Evolutionary conservation across 2,329 filamentous ascomycete genomes (phyloP), one percentile per base, ranked within the genome.

Genomic region (Cytospora mali): DNA sequence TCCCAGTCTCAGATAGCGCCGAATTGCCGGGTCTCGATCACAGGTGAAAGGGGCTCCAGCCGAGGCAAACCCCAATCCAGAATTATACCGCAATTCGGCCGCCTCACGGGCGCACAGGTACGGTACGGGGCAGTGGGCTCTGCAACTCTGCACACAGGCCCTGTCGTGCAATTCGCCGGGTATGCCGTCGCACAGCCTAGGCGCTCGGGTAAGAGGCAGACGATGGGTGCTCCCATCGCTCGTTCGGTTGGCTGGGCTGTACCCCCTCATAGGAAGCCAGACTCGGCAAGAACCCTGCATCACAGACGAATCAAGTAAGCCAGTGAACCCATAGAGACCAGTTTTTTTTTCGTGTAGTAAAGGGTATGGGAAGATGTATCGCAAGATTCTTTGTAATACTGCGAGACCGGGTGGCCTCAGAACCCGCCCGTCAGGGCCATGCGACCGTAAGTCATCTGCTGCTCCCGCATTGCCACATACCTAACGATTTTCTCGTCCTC

Each of bases 401-500:
- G 29, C 42, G 42, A 39, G 51, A 55, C 60, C 39, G 56, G 61
- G 39, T 29, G 39, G 27, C 61, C 55, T 53, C 61, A 66, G 52
- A 53, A 60, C 58, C 55, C 60, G 42, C 59, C 58, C 58, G 62
- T 60, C 39, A 59, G 58, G 50, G 50, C 56, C 58, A 64, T 56
- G 58, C 58, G 61, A 42, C 58, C 61, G 31, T 49, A 61, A 55
- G 57, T 69, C 62, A 74, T 62, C 66, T 67, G 62, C 62, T 69
- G 69, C 62, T 70, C 65, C 66, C 66, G 68, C 63, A 71, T 68
- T 68, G 70, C 58, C 67, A 83, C 86, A 72, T 88, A 96, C 93
- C 95, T 96, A 74, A 97, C 94, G 82, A 99, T 98, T 84, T 98
- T 98, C 80, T 99, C 95, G 74, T 99, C 95, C 80, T 99, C 95